Evolutionary conservation across 257 asterid species (phyloP), one percentile per base, ranked within the genome.

Genomic region (Rehmannia glutinosa): DNA sequence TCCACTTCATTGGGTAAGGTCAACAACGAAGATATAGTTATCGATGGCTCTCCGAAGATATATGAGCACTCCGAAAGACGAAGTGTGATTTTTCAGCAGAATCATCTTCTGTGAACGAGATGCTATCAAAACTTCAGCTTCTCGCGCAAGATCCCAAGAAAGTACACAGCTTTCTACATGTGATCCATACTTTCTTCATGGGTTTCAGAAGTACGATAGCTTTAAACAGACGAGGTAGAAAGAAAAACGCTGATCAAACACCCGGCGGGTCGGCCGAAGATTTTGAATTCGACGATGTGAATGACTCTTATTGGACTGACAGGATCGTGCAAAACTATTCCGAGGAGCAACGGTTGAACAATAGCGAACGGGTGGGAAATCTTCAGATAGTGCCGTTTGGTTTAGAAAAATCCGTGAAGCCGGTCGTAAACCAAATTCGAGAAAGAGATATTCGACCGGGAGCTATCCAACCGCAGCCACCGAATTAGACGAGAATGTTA

Each of bases 241-340:
- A 87, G 87, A 88, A 76, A 64, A 85, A 79, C 66, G 60, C 82
- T 5, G 78, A 81, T 23, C 75, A 78, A 60, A 66, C 75, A 21
- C 63, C 43, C 16, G 82, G 68, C 41, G 91, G 85, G 30, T 68
- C 81, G 5, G 86, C 86, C 5, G 97, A 89, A 77, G 97, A 88
- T 25, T 94, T 86, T 39, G 96, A 94, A 68, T 94, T 94, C 53
- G 97, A 94, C 69, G 99, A 94, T 60, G 82, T 84, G 39, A 88
- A 84, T 23, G 97, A 91, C 79, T 91, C 97, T 35, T 85, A 94
- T 71, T 94, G 97, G 96, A 86, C 85, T 0, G 97, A 90, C 77
- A 83, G 90, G 78, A 81, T 91, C 2, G 95, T 90, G 72, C 96
- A 88, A 27, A 86, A 90, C 72, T 74, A 80, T 25, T 60, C 94